Conservation (phyloP, 192 early-diverging fungal species). For the Coemansia nantahalensis region DNA sequence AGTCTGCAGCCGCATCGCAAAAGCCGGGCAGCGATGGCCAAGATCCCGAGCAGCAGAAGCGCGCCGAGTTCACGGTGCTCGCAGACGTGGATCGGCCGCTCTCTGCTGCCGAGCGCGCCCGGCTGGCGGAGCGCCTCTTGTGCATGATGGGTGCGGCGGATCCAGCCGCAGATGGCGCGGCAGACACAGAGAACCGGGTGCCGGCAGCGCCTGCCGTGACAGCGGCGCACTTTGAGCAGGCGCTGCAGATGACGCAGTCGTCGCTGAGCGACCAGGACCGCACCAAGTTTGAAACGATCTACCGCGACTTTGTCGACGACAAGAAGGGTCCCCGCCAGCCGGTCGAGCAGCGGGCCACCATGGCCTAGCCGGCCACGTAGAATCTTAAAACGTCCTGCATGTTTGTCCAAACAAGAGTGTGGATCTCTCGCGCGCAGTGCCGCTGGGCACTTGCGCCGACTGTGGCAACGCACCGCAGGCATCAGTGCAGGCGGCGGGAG, state of each 20-base stretch:
- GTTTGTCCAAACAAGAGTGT: too few relatives aligned
- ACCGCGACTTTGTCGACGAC: conserved; percentile 47
- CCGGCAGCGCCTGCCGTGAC: conserved; percentile 15
- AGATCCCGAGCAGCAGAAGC: background rate
- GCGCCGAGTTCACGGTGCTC: conserved; percentile 15
- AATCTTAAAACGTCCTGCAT: too few relatives aligned
- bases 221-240: conserved; percentile 27
- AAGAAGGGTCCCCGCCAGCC: conserved; percentile 36
- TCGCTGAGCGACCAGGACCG: conserved; percentile 30
- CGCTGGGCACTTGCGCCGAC: too few relatives aligned
- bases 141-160: conserved; percentile 2
- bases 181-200: background rate
- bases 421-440: too few relatives aligned
- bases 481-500: too few relatives aligned
- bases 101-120: conserved; percentile 16
- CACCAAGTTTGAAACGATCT: conserved; percentile 32
- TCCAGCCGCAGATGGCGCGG: background rate
- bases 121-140: conserved; percentile 18
- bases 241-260: conserved; percentile 21
- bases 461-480: too few relatives aligned
- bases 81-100: background rate
- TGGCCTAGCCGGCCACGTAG: conserved; percentile 42
- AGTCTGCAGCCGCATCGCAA: conserved; percentile 13
- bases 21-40: background rate
- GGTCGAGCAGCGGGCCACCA: conserved; percentile 44